These are phyloP conservation scores for Capsella rubella DNA, from an alignment of 441 rosid species.

Conservation along the genomic window DNA sequence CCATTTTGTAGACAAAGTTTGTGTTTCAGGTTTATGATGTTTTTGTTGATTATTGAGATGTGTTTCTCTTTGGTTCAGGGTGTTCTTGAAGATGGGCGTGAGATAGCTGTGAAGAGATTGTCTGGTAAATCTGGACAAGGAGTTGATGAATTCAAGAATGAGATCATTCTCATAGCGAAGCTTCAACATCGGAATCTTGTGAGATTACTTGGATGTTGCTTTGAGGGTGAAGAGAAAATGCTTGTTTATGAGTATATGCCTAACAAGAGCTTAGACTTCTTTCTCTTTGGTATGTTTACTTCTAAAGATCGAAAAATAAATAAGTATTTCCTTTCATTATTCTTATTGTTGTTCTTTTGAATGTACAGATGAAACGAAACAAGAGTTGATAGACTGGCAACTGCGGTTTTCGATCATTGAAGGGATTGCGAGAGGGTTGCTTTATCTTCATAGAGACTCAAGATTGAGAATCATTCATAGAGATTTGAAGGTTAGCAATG, in stretches of 20 bases:
- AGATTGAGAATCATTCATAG: conserved; percentile 82
- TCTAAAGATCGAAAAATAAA: not conserved
- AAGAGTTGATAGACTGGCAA: conserved; percentile 65
- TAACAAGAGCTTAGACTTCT: conserved; percentile 67
- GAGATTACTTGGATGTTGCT: conserved; percentile 48
- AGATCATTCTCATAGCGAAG: conserved; percentile 43
- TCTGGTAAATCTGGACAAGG: conserved; percentile 43
- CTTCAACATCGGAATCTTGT: conserved; percentile 52
- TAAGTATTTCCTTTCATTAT: not conserved
- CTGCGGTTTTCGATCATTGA: conserved; percentile 71
- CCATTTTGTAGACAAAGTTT: not conserved
- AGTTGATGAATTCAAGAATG: conserved; percentile 46
- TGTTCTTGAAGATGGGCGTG: conserved; percentile 68
- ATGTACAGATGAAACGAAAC: conserved; percentile 59
- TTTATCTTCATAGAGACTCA: conserved; percentile 81
- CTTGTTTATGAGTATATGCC: conserved; percentile 49
- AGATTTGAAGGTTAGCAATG: conserved; percentile 78
- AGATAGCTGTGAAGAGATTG: conserved; percentile 48
- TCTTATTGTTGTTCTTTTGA: conserved; percentile 19
- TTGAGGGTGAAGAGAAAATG: conserved; percentile 45
- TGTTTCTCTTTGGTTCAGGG: conserved; percentile 55
- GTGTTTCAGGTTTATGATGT: not conserved
- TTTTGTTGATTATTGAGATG: conserved; percentile 16
- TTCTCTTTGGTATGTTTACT: conserved; percentile 67
- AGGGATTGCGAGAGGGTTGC: conserved; percentile 79